Percentiles rank a stretch among this genome's conserved stretches.
phyloP scores from a whole-genome alignment of 441 rosid genomes.

The Pelargonium myrrhifolium region DNA sequence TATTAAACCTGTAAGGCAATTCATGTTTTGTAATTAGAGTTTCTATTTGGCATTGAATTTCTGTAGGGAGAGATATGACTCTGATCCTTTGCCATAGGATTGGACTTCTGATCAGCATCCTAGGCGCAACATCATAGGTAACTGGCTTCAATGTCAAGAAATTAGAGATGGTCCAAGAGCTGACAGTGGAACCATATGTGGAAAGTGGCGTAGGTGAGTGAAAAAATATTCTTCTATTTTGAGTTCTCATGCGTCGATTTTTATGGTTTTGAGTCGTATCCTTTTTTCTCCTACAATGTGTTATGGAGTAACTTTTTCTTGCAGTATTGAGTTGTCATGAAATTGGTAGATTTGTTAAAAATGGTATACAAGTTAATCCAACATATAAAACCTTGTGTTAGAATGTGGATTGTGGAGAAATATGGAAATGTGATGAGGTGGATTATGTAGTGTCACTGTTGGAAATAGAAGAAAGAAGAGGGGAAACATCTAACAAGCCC shows the following conservation, averaged over 20 bases:
- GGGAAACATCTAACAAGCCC: background rate
- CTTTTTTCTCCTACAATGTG: background rate
- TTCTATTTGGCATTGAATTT: background rate
- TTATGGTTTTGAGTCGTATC: background rate
- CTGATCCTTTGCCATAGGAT: constrained; percentile 10
- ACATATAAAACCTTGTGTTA: too few relatives aligned
- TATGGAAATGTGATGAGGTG: too few relatives aligned
- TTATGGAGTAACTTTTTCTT: background rate
- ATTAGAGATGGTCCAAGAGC: constrained; percentile 16
- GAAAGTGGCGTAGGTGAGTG: constrained; percentile 43
- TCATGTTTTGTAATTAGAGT: background rate
- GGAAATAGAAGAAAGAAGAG: background rate
- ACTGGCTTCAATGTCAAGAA: constrained; percentile 42
- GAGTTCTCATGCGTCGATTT: background rate
- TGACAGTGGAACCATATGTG: constrained; percentile 26
- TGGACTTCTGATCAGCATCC: constrained; percentile 7
- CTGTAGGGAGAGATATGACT: background rate
- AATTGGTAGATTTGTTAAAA: background rate
- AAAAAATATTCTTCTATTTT: background rate
- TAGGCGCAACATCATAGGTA: constrained; percentile 18
- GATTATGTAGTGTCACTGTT: background rate
- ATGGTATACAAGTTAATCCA: background rate
- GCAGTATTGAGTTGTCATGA: background rate
- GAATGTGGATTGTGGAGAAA: background rate
- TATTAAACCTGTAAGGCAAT: constrained; percentile 19